phyloP scores from a whole-genome alignment of 306 rosid genomes.

The Luffa aegyptiaca region DNA sequence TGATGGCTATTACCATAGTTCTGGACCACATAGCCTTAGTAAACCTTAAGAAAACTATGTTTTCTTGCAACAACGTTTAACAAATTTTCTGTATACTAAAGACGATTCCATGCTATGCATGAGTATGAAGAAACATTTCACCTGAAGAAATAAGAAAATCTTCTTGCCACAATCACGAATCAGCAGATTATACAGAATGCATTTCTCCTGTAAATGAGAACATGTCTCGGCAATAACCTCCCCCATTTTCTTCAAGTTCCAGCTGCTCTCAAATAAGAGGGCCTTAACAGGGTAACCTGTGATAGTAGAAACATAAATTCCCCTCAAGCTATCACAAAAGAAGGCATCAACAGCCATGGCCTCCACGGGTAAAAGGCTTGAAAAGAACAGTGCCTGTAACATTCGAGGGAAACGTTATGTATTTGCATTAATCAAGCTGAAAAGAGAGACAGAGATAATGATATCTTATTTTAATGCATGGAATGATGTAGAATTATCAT shows the following conservation, averaged over 20 bases:
- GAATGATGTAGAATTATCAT: not conserved
- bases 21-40: not conserved
- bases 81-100: not conserved
- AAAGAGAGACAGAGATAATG: not conserved
- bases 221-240: constrained; percentile 25
- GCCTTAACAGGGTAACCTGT: constrained; percentile 26
- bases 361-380: constrained; percentile 31
- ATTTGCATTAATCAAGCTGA: not conserved
- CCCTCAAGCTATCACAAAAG: constrained; percentile 9
- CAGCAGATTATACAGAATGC: constrained; percentile 21
- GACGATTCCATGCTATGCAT: not conserved
- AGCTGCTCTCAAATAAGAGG: constrained; percentile 23
- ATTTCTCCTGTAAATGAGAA: constrained; percentile 15
- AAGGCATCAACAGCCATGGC: constrained; percentile 18
- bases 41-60: not conserved
- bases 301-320: constrained; percentile 16
- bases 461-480: not conserved
- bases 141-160: constrained; percentile 31
- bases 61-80: not conserved
- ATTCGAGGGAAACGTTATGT: not conserved
- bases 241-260: constrained; percentile 6
- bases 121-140: not conserved
- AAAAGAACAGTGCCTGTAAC: constrained; percentile 31
- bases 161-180: constrained; percentile 25
- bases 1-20: not conserved